Conservation (phyloP, 176 grass and related monocot species). For the Coix lacrymajobi region DNA sequence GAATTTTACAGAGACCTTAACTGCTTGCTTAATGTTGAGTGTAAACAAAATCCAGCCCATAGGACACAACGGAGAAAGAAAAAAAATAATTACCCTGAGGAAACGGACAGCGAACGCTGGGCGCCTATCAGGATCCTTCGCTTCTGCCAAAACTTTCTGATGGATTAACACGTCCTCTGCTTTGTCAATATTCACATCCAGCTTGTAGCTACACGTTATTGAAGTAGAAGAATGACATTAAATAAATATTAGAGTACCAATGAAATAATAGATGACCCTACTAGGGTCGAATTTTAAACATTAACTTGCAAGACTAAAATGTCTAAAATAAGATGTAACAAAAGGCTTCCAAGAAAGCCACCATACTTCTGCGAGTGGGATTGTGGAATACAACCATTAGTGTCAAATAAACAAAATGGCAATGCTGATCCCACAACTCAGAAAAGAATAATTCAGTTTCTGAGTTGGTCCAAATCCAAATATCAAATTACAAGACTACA, state of each 20-base stretch:
- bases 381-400: background rate
- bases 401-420: background rate
- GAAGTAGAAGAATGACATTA: background rate
- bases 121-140: slow-evolving; percentile 38
- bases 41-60: background rate
- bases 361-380: background rate
- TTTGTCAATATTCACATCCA: slow-evolving; percentile 50
- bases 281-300: background rate
- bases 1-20: background rate
- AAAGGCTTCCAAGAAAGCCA: background rate
- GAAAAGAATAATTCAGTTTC: background rate
- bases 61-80: background rate
- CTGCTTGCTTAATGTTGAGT: background rate
- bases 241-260: background rate
- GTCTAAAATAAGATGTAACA: background rate
- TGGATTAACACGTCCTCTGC: slow-evolving; percentile 38
- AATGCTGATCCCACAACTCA: background rate
- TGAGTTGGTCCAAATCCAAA: background rate
- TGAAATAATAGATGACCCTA: background rate
- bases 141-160: slow-evolving; percentile 44
- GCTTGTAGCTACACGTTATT: slow-evolving; percentile 33
- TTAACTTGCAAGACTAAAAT: background rate
- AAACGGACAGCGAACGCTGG: slow-evolving; percentile 34
- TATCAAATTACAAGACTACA: background rate
- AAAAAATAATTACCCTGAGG: slow-evolving; percentile 32